These are phyloP conservation scores for Babesia gibsoni DNA, from an alignment of 169 alveolate species.

Conservation along the genomic window DNA sequence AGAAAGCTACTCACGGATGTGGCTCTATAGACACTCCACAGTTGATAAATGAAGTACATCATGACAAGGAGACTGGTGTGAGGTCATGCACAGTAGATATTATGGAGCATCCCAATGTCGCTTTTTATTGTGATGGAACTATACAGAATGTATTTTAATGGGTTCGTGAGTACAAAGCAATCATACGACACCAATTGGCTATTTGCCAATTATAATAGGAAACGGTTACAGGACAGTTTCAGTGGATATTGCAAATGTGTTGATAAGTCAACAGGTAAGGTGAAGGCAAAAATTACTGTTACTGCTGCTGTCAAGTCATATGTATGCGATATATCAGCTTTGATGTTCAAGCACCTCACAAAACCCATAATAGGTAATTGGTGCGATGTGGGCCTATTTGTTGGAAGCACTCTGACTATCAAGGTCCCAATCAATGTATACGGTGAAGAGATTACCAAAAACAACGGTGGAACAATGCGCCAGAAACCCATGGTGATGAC, in stretches of 20 bases:
- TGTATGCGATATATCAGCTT: neutral
- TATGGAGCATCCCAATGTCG: neutral
- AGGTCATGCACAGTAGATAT: conserved; percentile 13
- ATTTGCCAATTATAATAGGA: too few species aligned
- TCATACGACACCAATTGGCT: neutral
- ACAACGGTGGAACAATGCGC: neutral
- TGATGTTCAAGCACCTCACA: neutral
- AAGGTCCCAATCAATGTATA: neutral
- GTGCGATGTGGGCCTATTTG: neutral
- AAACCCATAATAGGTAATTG: neutral
- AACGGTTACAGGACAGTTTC: too few species aligned
- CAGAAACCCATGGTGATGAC: neutral
- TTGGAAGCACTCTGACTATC: neutral
- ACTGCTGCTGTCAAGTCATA: neutral
- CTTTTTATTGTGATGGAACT: conserved; percentile 1
- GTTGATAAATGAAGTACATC: neutral
- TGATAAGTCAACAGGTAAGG: neutral
- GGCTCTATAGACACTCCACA: too few species aligned
- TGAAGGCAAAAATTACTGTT: conserved; percentile 1
- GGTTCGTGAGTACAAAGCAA: too few species aligned
- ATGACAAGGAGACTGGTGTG: neutral
- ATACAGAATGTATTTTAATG: too few species aligned
- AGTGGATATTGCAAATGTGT: neutral
- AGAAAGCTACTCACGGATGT: too few species aligned
- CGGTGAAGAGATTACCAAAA: neutral